Conservation (phyloP, 2,329 filamentous ascomycete genomes). For the Apiospora arundinis region DNA sequence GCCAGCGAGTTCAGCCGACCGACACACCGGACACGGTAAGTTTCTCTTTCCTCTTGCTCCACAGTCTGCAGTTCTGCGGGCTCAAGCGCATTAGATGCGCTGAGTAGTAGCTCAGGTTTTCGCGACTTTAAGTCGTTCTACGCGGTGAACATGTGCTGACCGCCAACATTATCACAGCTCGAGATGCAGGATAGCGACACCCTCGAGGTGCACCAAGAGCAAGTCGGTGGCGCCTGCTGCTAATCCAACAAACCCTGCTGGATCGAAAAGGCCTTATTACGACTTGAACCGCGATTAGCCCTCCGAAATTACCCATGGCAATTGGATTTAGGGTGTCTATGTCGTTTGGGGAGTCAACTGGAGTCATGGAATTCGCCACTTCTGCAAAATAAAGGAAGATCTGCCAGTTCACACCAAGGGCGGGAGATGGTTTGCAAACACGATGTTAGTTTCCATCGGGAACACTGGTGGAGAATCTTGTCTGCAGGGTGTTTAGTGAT, state of each 20-base stretch:
- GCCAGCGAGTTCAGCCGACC: constrained; percentile 84
- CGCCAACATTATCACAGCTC: constrained; percentile 62
- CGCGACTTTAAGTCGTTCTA: neutral
- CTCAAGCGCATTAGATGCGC: neutral
- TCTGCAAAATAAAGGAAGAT: constrained; percentile 2
- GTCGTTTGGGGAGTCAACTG: constrained; percentile 4
- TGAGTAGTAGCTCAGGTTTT: neutral
- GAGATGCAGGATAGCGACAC: constrained; percentile 97
- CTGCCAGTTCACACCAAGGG: neutral
- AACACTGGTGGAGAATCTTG: neutral
- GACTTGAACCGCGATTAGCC: neutral
- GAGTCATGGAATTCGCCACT: constrained; percentile 13
- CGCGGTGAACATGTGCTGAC: neutral
- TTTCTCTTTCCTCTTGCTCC: constrained; percentile 33
- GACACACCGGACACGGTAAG: constrained; percentile 93
- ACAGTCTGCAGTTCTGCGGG: neutral
- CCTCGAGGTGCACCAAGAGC: constrained; percentile 96
- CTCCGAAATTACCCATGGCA: neutral
- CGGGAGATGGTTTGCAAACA: neutral
- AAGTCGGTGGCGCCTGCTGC: constrained; percentile 76
- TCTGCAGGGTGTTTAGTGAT: constrained; percentile 17
- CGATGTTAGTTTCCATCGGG: constrained; percentile 8
- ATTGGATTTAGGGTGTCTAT: constrained; percentile 8
- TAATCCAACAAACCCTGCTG: neutral
- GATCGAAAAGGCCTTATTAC: neutral